Evolutionary conservation across 202 grass and related monocot species (phyloP), one percentile per base, ranked within the genome.

Genomic region (Schoenoplectus tabernaemontani): DNA sequence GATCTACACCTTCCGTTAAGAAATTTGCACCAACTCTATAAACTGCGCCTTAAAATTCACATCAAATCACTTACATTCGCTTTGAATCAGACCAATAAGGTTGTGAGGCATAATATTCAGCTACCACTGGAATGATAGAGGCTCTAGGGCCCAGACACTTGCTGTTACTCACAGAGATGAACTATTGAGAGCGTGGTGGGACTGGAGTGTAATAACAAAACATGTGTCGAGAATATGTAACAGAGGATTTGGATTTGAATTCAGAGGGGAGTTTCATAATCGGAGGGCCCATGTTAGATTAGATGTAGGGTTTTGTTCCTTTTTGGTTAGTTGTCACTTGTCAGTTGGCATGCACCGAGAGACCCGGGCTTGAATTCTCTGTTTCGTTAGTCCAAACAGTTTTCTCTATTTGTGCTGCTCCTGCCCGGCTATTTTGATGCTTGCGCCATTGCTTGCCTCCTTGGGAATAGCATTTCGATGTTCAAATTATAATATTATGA

Each of bases 161-260:
- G 47, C 3, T 50, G 2, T 50, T 50, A 11, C 47, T 15, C 47
- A 50, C 47, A 50, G 47, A 50, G 16, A 56, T 16, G 6, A 4
- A 56, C 24, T 63, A 34, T 16, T 63, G 17, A n/a, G 51, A 56
- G 12, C 19, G 16, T 43, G n/a, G 64, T 22, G 64, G 38, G 64
- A 67, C 64, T 22, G 4, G 15, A 9, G 13, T 15, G 2, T 20
- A 5, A 67, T 6, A 71, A 23, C 38, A 47, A 13, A 47, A 73
- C 68, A 73, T 73, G 43, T 51, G 12, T 73, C 28, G 44, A 6
- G 44, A 73, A 73, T 73, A 73, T 73, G 44, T 33, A 74, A 74
- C 69, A 74, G 12, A 51, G 22, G 7, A 53, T 74, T 53, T 74
- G 69, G 7, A 30, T 71, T 74, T 34, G 24, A 20, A 22, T 46